Evolutionary conservation across 371 early-diverging fungal species (phyloP).

Genomic region (Mucor lusitanicus): DNA sequence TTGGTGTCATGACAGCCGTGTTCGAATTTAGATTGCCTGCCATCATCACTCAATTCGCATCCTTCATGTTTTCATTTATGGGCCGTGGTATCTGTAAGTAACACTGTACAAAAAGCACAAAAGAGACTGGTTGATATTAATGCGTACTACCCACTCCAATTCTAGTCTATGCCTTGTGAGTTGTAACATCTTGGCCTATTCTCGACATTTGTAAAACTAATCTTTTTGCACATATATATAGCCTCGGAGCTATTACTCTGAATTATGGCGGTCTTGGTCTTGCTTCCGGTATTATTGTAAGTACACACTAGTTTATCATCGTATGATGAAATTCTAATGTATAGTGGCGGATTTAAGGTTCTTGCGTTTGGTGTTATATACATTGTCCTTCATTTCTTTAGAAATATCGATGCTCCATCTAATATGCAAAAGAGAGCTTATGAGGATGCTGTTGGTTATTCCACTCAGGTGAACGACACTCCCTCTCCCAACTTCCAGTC

Average conservation of each 20-base stretch:
- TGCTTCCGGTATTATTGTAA: constrained; percentile 32
- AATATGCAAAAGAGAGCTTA: constrained; percentile 29
- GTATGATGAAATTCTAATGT: neutral
- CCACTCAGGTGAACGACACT: neutral
- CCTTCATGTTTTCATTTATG: constrained; percentile 35
- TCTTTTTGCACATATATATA: neutral
- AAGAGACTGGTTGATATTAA: too few species aligned
- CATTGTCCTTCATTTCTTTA: constrained; percentile 22
- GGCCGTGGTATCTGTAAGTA: constrained; percentile 33
- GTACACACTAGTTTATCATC: neutral
- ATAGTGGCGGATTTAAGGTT: constrained; percentile 5
- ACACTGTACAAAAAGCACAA: too few species aligned
- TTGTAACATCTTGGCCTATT: neutral
- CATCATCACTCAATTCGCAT: constrained; percentile 29
- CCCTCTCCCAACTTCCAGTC: neutral
- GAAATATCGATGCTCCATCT: constrained; percentile 22
- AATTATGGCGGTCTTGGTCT: constrained; percentile 21
- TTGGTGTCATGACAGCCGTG: constrained; percentile 39
- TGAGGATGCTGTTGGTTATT: constrained; percentile 24
- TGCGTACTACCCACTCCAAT: too few species aligned
- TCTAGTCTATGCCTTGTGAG: constrained; percentile 11
- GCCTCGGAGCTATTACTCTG: constrained; percentile 25
- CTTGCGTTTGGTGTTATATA: constrained; percentile 19
- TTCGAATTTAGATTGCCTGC: constrained; percentile 45
- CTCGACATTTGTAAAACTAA: neutral